These are phyloP conservation scores for Diutina scorzettiae DNA, from an alignment of 1,139 yeast genomes.

Conservation along the genomic window DNA sequence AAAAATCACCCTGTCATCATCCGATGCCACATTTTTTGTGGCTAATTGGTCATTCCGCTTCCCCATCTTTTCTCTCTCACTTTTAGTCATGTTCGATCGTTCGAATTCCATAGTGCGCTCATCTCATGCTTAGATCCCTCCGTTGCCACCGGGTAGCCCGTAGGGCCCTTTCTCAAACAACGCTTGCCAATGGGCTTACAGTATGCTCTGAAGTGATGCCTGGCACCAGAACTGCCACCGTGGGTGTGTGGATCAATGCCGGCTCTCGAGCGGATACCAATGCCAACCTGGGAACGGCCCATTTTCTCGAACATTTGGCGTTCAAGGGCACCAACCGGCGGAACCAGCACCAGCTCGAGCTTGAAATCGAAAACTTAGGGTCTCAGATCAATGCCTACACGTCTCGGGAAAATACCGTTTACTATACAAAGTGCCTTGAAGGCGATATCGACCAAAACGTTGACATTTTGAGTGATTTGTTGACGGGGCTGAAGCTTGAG, in stretches of 20 bases:
- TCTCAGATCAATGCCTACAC: constrained; percentile 96
- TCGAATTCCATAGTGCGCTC: too few species aligned
- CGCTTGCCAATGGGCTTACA: constrained; percentile 77
- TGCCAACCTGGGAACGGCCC: constrained; percentile 87
- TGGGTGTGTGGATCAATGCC: constrained; percentile 95
- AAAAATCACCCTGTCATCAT: too few species aligned
- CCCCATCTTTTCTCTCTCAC: too few species aligned
- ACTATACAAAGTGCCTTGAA: constrained; percentile 80
- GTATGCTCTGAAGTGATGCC: constrained; percentile 89
- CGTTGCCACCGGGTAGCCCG: neutral
- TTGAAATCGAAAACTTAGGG: constrained; percentile 93
- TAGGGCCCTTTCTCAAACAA: constrained; percentile 22
- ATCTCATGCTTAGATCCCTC: neutral
- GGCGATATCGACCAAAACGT: constrained; percentile 77
- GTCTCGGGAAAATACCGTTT: constrained; percentile 93
- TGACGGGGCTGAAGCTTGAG: constrained; percentile 77
- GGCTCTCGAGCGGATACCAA: constrained; percentile 94
- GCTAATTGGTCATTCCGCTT: too few species aligned
- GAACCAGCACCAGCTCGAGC: constrained; percentile 74
- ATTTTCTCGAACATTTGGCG: constrained; percentile 85
- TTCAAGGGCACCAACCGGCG: constrained; percentile 86
- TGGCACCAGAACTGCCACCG: constrained; percentile 87
- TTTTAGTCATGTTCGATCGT: too few species aligned
- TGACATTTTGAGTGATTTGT: constrained; percentile 78
- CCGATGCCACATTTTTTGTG: too few species aligned